Percentiles rank a stretch among this genome's conserved stretches.
Conservation (phyloP, 2,329 filamentous ascomycete genomes). For the Fusarium sp. region DNA sequence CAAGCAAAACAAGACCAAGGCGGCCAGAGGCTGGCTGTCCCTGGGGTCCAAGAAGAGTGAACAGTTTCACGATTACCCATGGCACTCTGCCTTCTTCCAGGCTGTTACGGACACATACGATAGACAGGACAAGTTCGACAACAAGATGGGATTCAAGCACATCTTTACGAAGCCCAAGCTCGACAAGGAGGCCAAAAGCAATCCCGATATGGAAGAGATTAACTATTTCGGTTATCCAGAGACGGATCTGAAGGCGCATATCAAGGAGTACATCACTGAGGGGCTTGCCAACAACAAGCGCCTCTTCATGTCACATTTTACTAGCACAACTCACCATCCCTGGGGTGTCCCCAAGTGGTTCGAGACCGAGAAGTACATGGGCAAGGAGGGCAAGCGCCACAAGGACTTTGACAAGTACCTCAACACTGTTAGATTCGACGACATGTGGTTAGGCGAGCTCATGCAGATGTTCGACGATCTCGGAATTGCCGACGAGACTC, state of each 20-base stretch:
- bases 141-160: conserved; percentile 47
- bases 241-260: conserved; percentile 45
- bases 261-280: conserved; percentile 45
- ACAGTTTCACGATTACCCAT: conserved; percentile 43
- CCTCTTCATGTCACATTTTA: conserved; percentile 50
- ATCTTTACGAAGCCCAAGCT: conserved; percentile 46
- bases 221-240: conserved; percentile 52
- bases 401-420: conserved; percentile 49
- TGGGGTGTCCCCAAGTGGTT: conserved; percentile 43
- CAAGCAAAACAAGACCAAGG: conserved; percentile 22
- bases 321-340: conserved; percentile 51
- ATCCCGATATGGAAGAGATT: conserved; percentile 38
- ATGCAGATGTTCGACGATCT: conserved; percentile 47
- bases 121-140: conserved; percentile 47
- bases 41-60: conserved; percentile 7
- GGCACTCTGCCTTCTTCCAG: conserved; percentile 49
- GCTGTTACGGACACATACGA: conserved; percentile 50
- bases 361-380: conserved; percentile 39
- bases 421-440: conserved; percentile 47
- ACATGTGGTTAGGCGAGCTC: conserved; percentile 48
- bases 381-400: conserved; percentile 37
- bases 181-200: conserved; percentile 30
- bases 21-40: conserved; percentile 14
- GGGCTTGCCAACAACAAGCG: conserved; percentile 48
- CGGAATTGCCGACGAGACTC: conserved; percentile 48